Base-by-base conservation (phyloP, 2,329 filamentous ascomycete species). In the Talaromyces islandicus region DNA sequence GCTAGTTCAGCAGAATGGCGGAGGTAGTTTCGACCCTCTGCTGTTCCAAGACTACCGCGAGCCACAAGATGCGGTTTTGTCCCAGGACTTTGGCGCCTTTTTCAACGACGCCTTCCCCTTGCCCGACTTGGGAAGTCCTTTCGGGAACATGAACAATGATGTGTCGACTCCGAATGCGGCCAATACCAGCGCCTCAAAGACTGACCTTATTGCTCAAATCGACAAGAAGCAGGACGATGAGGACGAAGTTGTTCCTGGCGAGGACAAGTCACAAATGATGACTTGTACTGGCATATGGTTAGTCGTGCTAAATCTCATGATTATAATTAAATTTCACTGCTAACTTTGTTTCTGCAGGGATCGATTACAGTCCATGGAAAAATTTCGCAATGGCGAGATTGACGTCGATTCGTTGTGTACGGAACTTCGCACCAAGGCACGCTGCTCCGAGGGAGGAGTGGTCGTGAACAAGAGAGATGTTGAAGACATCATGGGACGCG, bases 211-310 rank as follows among this genome's bases (percentile, higher is more conserved):
- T 63, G 84, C 87, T 43, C 84, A 91, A 71, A 90, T 95, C 63
- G 92, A 96, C 69, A 86, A 61, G 55, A 71, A 85, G 17, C 79
- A 87, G 62, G 87, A 91, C 72, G 85, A 91, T 60, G 81, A 85
- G 4, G 83, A 87, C 9, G 89, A 93, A 7, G 88, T 87, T 63
- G 83, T 86, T 17, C 84, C 85, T 10, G 83, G 79, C 10, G 83
- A 84, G 61, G 81, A 86, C 64, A 80, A 81, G 57, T 80, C 83
- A 32, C 81, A 88, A 66, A 83, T 91, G 70, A 81, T 96, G 68
- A 91, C 85, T 62, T 97, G 92, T 77, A 92, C 89, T 67, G 92
- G 94, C 72, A 92, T 97, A 56, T 97, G 93, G 93, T 97, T 84
- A 71, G 89, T 80, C 29, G 19, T 59, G 30, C 3, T 27, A n/a